Percentiles rank a stretch among this genome's conserved stretches.
Conservation (phyloP, 169 alveolate genomes). For the Perkinsus olseni region DNA sequence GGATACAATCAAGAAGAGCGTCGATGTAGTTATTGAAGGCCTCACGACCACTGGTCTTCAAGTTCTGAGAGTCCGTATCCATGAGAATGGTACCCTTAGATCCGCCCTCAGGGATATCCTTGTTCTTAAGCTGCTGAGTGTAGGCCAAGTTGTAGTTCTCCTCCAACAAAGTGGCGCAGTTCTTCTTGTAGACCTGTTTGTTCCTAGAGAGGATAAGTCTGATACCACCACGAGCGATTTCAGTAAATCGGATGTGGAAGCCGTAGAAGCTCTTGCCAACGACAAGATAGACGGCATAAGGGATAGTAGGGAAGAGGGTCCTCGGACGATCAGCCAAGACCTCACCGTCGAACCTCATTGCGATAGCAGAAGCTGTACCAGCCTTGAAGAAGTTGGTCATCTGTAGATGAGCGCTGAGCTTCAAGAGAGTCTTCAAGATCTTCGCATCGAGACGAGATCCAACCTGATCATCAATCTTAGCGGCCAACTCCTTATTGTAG, state of each 20-base stretch:
- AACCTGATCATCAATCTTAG: not conserved
- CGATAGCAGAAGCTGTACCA: slow-evolving; percentile 17
- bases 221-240: slow-evolving; percentile 66
- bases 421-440: not conserved
- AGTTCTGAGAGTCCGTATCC: slow-evolving; percentile 20
- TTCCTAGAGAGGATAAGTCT: slow-evolving; percentile 57
- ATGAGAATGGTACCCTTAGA: slow-evolving; percentile 59
- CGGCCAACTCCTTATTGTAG: not conserved
- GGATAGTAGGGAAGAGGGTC: slow-evolving; percentile 35
- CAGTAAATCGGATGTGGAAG: slow-evolving; percentile 61
- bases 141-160: slow-evolving; percentile 67
- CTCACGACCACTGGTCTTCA: not conserved
- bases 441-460: not conserved
- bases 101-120: slow-evolving; percentile 70
- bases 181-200: slow-evolving; percentile 52
- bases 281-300: slow-evolving; percentile 51
- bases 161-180: slow-evolving; percentile 55
- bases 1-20: not conserved
- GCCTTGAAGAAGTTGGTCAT: slow-evolving; percentile 27
- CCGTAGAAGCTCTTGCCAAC: slow-evolving; percentile 65
- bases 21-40: not conserved
- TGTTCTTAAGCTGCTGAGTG: slow-evolving; percentile 63
- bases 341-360: slow-evolving; percentile 6
- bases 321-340: not conserved
- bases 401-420: slow-evolving; percentile 19